Evolutionary conservation across 306 rosid genomes (phyloP), one percentile per base, ranked within the genome.

Genomic region (Glycine tomentella): DNA sequence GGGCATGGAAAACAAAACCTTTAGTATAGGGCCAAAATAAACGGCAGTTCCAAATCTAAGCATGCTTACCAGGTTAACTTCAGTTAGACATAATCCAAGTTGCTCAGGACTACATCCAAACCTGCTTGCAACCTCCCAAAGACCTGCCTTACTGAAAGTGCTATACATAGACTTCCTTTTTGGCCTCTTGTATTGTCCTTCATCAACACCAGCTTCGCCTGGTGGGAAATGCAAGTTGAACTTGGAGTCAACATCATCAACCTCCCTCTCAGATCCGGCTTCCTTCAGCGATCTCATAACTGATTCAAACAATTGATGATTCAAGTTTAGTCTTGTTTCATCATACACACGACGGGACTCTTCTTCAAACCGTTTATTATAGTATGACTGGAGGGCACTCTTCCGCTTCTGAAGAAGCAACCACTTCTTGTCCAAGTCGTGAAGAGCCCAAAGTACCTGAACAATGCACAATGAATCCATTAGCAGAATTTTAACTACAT

Each of bases 31-130:
- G 67, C 65, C 33, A 73, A 38, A 57, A 80, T 13, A 82, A 79
- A 81, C 4, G 76, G 49, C 10, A 87, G 72, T 9, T 71, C 34
- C 50, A 70, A 76, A 80, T 85, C 50, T 59, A 80, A 70, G 64
- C 77, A 77, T 69, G 72, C 94, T 72, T 69, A 93, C 98, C 93
- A 92, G 85, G 69, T 81, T 57, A 77, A 89, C 96, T 69, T 87
- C 80, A 13, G 99, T 93, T 17, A 95, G 84, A 84, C 86, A 92
- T 90, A 89, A 73, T 74, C 99, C 99, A 75, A 95, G 92, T 85
- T 92, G 98, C 90, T 95, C 99, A 63, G 99, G 90, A 86, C 92
- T 95, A 79, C 92, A 92, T 40, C 99, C 99, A 72, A 95, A 95
- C 88, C 91, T 89, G 87, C 88, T 93, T 9, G 99, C 96, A 75